phyloP scores from a whole-genome alignment of 768 basidiomycete genomes.

The Macrolepiota fuliginosa region DNA sequence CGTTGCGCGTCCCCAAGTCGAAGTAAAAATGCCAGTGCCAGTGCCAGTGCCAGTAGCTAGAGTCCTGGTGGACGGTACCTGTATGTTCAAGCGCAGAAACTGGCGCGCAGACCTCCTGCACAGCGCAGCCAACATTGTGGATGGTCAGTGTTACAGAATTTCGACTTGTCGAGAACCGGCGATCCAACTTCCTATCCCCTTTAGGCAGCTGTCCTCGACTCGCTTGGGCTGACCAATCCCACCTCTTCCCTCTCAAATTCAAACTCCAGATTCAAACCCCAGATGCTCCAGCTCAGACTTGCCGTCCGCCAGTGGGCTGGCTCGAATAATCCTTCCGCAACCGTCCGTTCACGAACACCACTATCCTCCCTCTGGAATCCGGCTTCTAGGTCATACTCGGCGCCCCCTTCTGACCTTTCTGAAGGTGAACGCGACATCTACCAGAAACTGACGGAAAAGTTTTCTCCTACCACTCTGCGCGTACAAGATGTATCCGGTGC shows the following conservation, averaged over 20 bases:
- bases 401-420: conserved; percentile 28
- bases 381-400: conserved; percentile 12
- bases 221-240: conserved; percentile 1
- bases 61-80: background rate
- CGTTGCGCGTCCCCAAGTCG: background rate
- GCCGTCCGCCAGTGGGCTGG: background rate
- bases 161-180: background rate
- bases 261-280: background rate
- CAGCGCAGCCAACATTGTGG: background rate
- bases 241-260: background rate
- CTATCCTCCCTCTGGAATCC: background rate
- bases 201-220: background rate
- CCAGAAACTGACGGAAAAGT: conserved; percentile 68
- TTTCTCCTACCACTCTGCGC: conserved; percentile 76
- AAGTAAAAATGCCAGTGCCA: background rate
- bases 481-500: conserved; percentile 96
- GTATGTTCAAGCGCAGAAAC: background rate
- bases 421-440: conserved; percentile 73
- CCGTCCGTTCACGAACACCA: conserved; percentile 20
- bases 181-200: background rate
- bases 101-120: conserved; percentile 6
- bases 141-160: background rate
- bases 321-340: conserved; percentile 12
- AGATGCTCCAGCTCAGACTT: conserved; percentile 6
- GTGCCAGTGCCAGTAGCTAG: background rate